Base-by-base conservation (phyloP, 495 filamentous ascomycete genomes). In the Annulohypoxylon stygium region DNA sequence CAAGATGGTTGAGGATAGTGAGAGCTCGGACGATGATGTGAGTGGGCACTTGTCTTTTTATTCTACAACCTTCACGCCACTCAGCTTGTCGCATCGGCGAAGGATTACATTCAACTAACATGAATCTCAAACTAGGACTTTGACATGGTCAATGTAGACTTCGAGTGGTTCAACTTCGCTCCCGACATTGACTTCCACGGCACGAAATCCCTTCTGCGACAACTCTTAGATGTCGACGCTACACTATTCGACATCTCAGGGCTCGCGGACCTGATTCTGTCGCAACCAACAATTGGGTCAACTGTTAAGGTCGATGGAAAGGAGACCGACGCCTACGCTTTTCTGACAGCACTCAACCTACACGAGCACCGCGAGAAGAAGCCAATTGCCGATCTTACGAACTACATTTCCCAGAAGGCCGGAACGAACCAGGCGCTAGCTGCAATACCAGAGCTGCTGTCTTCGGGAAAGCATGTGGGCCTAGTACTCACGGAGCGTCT, bases 121-220 rank as follows among this genome's bases (percentile, higher is more conserved):
- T 34, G 12, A 75, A 59, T 8, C 43, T 0, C 65, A 20, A 57
- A n/a, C 18, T 58, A 97, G 93, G 93, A 97, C 57, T 89, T 92
- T 73, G 91, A 97, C 81, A 92, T 96, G 80, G 89, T 99, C 68
- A 92, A 97, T 80, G 94, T 98, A 25, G 95, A 98, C 54, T 99
- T 99, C 80, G 97, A 98, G 83, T 97, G 92, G 89, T 98, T 98
- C 84, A 96, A 98, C 84, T 95, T 95, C 67, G 92, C 97, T 75
- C 86, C 93, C 4, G 87, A 91, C 16, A 87, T 95, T 75, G 97
- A 99, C 78, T 98, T 98, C 81, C 94, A 98, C 81, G 97, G 97
- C 37, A 84, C 97, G 71, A 97, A 97, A 81, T 91, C 89, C 25
- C 89, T 99, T 7, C 85, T 98, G 30, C 92, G 94, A 30, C 96